These are phyloP conservation scores for Blastocladiella emersonii DNA, from an alignment of 371 early-diverging fungal species.

Conservation along the genomic window DNA sequence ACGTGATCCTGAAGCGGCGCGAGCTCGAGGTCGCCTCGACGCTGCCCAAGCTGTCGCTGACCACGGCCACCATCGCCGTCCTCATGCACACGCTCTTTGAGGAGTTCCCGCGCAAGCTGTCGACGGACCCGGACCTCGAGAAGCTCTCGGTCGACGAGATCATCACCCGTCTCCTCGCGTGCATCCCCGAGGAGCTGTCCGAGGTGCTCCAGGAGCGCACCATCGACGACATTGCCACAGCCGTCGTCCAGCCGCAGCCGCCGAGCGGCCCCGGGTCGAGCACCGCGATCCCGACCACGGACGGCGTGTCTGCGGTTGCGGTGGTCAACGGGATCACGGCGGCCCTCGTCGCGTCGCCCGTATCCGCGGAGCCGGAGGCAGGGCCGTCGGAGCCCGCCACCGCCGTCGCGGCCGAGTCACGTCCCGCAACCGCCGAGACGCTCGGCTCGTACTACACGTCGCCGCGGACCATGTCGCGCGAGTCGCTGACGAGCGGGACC, in stretches of 20 bases:
- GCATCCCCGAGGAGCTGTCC: not conserved
- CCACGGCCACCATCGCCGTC: not conserved
- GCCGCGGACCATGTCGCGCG: too few species aligned
- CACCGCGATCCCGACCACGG: too few species aligned
- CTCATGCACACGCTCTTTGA: not conserved
- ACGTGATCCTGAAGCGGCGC: conserved; percentile 1
- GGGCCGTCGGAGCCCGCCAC: not conserved
- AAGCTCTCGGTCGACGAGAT: not conserved
- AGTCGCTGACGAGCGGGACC: too few species aligned
- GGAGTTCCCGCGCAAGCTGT: too few species aligned
- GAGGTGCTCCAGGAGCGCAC: not conserved
- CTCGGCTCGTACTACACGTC: too few species aligned
- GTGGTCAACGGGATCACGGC: too few species aligned
- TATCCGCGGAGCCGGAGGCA: too few species aligned
- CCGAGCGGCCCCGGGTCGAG: too few species aligned
- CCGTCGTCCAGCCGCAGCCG: not conserved
- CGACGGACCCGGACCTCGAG: not conserved
- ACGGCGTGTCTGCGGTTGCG: too few species aligned
- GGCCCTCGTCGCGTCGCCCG: too few species aligned
- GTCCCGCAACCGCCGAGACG: too few species aligned
- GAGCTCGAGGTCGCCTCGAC: not conserved
- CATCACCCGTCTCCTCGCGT: not conserved
- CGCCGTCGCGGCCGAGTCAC: not conserved
- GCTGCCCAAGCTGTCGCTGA: not conserved
- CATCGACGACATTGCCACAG: not conserved